A percentile compares a stretch with the other conserved stretches of the same genome.
Evolutionary conservation across 2,329 filamentous ascomycete species (phyloP).

Genomic region (Ceratocystis colombiana): DNA sequence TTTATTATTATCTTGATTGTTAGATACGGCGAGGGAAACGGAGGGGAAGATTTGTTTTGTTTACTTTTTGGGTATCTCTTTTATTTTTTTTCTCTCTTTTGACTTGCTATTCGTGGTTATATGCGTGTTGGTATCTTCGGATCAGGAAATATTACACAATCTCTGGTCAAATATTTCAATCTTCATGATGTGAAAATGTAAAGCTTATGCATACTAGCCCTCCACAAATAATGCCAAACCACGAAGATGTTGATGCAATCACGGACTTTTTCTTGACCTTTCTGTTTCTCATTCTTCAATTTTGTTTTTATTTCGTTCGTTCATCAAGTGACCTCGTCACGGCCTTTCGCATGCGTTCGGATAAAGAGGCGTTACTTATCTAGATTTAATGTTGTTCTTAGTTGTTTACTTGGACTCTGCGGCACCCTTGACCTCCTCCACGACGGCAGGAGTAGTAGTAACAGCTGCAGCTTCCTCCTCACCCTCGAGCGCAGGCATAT

Average conservation of each 20-base stretch:
- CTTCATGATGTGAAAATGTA: background rate
- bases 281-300: background rate
- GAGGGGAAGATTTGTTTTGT: background rate
- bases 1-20: slow-evolving; percentile 9
- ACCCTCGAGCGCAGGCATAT: slow-evolving; percentile 71
- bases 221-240: no score
- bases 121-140: background rate
- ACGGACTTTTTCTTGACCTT: no score
- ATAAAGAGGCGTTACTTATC: slow-evolving; percentile 6
- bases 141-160: slow-evolving; percentile 8
- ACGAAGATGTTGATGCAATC: no score
- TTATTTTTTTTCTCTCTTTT: slow-evolving; percentile 14
- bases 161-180: background rate
- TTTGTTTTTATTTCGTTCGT: background rate
- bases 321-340: background rate
- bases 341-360: background rate
- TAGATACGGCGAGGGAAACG: slow-evolving; percentile 1
- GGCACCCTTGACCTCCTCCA: slow-evolving; percentile 9
- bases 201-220: no score
- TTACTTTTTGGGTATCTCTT: slow-evolving; percentile 3
- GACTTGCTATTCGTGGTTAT: background rate
- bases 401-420: slow-evolving; percentile 14
- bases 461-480: slow-evolving; percentile 33
- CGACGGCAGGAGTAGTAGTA: slow-evolving; percentile 15
- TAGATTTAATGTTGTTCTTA: slow-evolving; percentile 10